Percentiles rank a stretch among this genome's conserved stretches.
These are phyloP conservation scores for Daldinia vernicosa DNA, from an alignment of 495 filamentous ascomycete genomes.

Conservation along the genomic window DNA sequence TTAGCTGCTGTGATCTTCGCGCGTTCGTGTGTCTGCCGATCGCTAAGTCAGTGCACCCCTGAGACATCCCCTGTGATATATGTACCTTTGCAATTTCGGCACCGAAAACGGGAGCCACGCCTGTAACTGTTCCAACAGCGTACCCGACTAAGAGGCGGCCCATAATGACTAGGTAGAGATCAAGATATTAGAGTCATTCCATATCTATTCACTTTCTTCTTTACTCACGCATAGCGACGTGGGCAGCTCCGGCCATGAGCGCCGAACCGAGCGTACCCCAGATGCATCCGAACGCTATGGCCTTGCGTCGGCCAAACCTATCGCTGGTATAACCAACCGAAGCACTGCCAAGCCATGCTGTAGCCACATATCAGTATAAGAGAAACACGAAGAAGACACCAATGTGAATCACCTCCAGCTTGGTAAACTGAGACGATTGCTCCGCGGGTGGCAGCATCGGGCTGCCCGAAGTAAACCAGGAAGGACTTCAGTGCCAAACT, in stretches of 20 bases:
- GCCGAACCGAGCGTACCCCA: conserved; percentile 58
- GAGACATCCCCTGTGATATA: conserved; percentile 14
- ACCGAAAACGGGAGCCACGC: conserved; percentile 58
- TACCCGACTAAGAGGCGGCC: conserved; percentile 62
- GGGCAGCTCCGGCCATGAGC: conserved; percentile 60
- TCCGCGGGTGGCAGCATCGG: conserved; percentile 56
- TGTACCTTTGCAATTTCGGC: conserved; percentile 51
- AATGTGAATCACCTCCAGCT: conserved; percentile 39
- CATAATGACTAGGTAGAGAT: conserved; percentile 54
- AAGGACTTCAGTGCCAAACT: conserved; percentile 57
- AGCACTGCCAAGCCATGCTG: conserved; percentile 62
- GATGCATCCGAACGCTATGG: conserved; percentile 59
- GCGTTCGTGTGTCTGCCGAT: conserved; percentile 59
- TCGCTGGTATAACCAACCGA: conserved; percentile 58
- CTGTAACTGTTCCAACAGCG: conserved; percentile 62
- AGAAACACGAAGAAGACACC: neutral
- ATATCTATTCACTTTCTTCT: neutral
- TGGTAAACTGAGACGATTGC: conserved; percentile 62
- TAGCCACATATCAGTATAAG: conserved; percentile 38
- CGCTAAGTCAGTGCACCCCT: conserved; percentile 33
- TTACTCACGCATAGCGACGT: conserved; percentile 57
- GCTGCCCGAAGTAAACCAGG: conserved; percentile 51
- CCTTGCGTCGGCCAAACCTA: conserved; percentile 55
- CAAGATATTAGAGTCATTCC: neutral
- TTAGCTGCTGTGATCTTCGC: conserved; percentile 59